Conservation (phyloP, 176 grass and related monocot species). For the Areca catechu region DNA sequence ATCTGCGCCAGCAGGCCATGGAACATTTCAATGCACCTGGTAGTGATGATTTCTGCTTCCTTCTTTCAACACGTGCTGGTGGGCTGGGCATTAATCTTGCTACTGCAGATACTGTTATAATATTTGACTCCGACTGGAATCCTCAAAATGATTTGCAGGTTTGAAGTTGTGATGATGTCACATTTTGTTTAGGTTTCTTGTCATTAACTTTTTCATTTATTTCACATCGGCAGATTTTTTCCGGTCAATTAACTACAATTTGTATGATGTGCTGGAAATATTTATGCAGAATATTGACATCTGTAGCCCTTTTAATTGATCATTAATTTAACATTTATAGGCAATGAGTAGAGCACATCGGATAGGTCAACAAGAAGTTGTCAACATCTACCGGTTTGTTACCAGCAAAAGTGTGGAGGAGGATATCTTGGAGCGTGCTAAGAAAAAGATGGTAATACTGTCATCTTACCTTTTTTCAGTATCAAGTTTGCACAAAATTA, state of each 20-base stretch:
- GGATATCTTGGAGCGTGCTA: constrained; percentile 95
- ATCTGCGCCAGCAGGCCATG: constrained; percentile 98
- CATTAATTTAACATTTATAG: constrained; percentile 6
- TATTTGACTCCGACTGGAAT: constrained; percentile 99
- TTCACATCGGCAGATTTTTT: no score
- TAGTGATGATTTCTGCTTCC: constrained; percentile 98
- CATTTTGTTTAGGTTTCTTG: neutral
- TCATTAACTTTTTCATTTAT: no score
- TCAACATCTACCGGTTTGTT: constrained; percentile 97
- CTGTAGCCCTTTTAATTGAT: no score
- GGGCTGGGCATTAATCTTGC: constrained; percentile 99
- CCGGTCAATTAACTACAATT: no score
- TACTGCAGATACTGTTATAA: constrained; percentile 97
- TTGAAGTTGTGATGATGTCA: neutral
- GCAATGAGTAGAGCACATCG: constrained; percentile 99
- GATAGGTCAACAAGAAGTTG: constrained; percentile 97
- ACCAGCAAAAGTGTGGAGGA: constrained; percentile 99
- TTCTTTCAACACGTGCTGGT: constrained; percentile 93
- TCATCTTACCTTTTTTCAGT: neutral
- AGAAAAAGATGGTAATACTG: constrained; percentile 80
- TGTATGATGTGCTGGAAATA: no score
- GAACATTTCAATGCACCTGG: constrained; percentile 99
- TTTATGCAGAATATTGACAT: no score
- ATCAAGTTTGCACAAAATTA: no score
- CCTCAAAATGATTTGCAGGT: constrained; percentile 99